phyloP scores from a whole-genome alignment of 2,329 filamentous ascomycete species.

The Xylariaceae sp. region DNA sequence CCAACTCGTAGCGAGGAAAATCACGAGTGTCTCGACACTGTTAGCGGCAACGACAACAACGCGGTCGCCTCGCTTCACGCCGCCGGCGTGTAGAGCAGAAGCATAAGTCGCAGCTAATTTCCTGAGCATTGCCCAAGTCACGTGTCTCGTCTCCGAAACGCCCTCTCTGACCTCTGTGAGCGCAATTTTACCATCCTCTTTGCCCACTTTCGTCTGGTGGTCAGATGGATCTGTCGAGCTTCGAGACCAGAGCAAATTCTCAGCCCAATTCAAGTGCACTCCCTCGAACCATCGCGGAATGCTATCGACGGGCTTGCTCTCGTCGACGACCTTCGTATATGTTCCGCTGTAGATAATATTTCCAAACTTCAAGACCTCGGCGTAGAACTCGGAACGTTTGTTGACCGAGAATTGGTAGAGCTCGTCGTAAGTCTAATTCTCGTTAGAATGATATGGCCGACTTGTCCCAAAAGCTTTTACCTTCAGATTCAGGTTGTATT shows the following conservation, averaged over 20 bases:
- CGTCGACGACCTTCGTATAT: slow-evolving; percentile 63
- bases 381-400: slow-evolving; percentile 63
- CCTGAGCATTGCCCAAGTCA: slow-evolving; percentile 68
- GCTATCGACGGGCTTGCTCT: slow-evolving; percentile 64
- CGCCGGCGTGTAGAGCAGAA: slow-evolving; percentile 63
- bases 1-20: slow-evolving; percentile 67
- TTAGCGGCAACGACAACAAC: slow-evolving; percentile 75
- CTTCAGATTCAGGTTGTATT: slow-evolving; percentile 54
- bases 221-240: slow-evolving; percentile 40
- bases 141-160: slow-evolving; percentile 49
- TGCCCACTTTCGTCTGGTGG: slow-evolving; percentile 52
- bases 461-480: slow-evolving; percentile 38
- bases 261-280: slow-evolving; percentile 71
- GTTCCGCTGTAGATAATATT: slow-evolving; percentile 62
- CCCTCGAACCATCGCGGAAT: slow-evolving; percentile 78
- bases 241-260: slow-evolving; percentile 70
- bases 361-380: slow-evolving; percentile 58
- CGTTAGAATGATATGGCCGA: slow-evolving; percentile 1
- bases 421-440: slow-evolving; percentile 60
- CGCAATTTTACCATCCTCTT: slow-evolving; percentile 70
- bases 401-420: slow-evolving; percentile 68
- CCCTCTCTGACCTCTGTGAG: slow-evolving; percentile 73
- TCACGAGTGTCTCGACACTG: slow-evolving; percentile 68
- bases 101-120: slow-evolving; percentile 56
- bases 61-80: slow-evolving; percentile 69